These are phyloP conservation scores for Senna tora DNA, from an alignment of 306 rosid genomes.

Conservation along the genomic window DNA sequence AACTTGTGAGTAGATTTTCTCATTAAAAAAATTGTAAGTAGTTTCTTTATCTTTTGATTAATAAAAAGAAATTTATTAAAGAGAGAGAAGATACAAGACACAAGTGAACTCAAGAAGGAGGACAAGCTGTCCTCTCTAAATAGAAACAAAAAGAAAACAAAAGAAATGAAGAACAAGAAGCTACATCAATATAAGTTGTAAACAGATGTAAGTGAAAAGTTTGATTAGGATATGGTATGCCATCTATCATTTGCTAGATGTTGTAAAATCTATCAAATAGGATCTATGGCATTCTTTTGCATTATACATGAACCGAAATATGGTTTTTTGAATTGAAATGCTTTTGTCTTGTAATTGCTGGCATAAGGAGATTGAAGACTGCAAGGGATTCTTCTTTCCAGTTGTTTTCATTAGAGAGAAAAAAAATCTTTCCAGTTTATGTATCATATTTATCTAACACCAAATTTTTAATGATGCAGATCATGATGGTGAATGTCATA, in stretches of 20 bases:
- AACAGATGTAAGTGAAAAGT: conserved; percentile 24
- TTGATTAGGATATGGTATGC: conserved; percentile 22
- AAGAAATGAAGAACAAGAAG: too few species aligned
- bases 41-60: too few species aligned
- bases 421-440: too few species aligned
- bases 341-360: conserved; percentile 5
- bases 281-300: conserved; percentile 26
- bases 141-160: too few species aligned
- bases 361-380: conserved; percentile 21
- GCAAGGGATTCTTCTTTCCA: conserved; percentile 16
- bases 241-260: conserved; percentile 3
- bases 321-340: conserved; percentile 18
- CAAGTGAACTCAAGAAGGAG: too few species aligned
- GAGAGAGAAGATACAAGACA: too few species aligned
- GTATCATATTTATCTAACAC: conserved; percentile 21
- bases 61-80: too few species aligned
- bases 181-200: too few species aligned
- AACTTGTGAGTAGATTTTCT: background rate
- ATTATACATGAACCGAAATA: conserved; percentile 19
- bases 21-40: conserved; percentile 5
- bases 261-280: conserved; percentile 7
- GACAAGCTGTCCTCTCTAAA: too few species aligned
- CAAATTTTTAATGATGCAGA: conserved; percentile 53
- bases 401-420: too few species aligned
- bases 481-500: conserved; percentile 79